Base-by-base conservation (phyloP, 257 asterid genomes). In the Lycium barbarum region DNA sequence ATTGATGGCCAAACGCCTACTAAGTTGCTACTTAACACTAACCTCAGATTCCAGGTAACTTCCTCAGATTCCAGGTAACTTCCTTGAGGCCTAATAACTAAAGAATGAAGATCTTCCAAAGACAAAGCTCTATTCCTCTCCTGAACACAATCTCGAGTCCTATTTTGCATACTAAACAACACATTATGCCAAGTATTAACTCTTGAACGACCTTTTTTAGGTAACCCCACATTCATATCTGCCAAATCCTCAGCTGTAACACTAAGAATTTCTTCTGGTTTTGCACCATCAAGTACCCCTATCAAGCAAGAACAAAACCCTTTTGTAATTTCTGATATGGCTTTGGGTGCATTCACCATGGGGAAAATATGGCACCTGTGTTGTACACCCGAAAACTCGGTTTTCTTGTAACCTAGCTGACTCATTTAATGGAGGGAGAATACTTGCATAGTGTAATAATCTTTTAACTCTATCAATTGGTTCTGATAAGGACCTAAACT, bases 141-240 rank as follows among this genome's bases (percentile, higher is more conserved):
- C 85, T 86, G 93, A 22, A 89, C 89, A 84, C 92, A 90, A 85
- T 67, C 88, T 78, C 82, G 83, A 53, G 97, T 92, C 90, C 93
- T 91, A 53, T 84, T 91, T 92, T 94, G 98, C 94, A 95, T 93
- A 61, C 92, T 86, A 43, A 89, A 83, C 88, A 95, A 87, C 84
- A 95, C 94, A 89, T 91, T 94, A 85, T 94, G 94, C 98, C 98
- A 95, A 58, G 94, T 89, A 81, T 95, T 95, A n/a, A 92, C 94
- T 88, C 98, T 91, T 0, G 98, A 94, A 49, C 73, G 90, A 2
- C 91, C 92, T 33, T 88, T 89, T 38, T 93, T 90, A 5, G 95
- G 90, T 79, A 90, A 33, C 40, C 98, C 97, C 33, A 93, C 93
- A 62, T 92, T 94, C 96, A 95, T 86, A 53, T 88, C 96, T 22